phyloP scores from a whole-genome alignment of 805 yeast species.

The Kodamaea sagamina region DNA sequence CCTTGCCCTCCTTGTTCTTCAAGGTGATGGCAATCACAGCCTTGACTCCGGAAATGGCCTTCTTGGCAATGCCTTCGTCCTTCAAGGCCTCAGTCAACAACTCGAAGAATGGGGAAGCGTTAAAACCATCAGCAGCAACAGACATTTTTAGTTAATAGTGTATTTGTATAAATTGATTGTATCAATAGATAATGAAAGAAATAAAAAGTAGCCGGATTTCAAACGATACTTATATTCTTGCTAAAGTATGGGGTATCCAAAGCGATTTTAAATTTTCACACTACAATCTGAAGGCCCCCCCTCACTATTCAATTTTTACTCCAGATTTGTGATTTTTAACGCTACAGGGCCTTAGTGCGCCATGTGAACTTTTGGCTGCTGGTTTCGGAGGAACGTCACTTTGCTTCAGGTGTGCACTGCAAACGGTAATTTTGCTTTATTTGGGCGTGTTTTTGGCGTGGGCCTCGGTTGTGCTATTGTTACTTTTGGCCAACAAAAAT shows the following conservation, averaged over 20 bases:
- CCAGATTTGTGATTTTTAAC: slow-evolving; percentile 1
- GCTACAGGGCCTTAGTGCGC: background rate
- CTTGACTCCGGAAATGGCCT: slow-evolving; percentile 51
- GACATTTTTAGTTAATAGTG: slow-evolving; percentile 21
- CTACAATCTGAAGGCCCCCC: slow-evolving; percentile 6
- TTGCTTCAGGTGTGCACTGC: background rate
- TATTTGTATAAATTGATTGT: background rate
- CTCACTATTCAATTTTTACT: slow-evolving; percentile 6
- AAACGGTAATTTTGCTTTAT: background rate
- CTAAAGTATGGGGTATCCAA: slow-evolving; percentile 13
- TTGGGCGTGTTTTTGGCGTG: background rate
- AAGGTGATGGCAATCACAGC: slow-evolving; percentile 67
- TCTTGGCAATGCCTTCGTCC: slow-evolving; percentile 36
- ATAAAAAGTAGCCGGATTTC: slow-evolving; percentile 7
- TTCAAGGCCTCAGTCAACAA: slow-evolving; percentile 41
- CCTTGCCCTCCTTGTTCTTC: slow-evolving; percentile 60
- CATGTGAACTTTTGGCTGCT: slow-evolving; percentile 6
- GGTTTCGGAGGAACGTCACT: no score
- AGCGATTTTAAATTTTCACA: slow-evolving; percentile 11
- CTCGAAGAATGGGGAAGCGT: slow-evolving; percentile 44
- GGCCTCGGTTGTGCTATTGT: no score
- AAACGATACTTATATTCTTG: slow-evolving; percentile 9
- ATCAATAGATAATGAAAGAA: background rate
- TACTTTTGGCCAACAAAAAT: no score
- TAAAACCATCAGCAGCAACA: slow-evolving; percentile 40